Conservation (phyloP, 2,329 filamentous ascomycete species). For the Niveomyces coronatus region DNA sequence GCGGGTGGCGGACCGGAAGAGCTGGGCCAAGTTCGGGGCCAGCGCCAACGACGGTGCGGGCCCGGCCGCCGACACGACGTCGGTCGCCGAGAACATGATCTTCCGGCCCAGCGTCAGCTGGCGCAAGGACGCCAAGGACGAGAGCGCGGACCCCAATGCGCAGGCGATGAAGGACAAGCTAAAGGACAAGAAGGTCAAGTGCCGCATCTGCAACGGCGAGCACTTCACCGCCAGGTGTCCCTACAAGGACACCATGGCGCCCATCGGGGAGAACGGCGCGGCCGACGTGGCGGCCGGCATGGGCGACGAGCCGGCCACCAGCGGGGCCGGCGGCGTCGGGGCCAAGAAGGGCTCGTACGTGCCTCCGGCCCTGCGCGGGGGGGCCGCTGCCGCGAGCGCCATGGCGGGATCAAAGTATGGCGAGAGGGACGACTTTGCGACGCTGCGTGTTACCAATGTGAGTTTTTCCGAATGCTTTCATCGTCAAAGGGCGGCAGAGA, state of each 20-base stretch:
- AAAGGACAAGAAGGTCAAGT: conserved; percentile 99
- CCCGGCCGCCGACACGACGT: conserved; percentile 81
- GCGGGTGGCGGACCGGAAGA: conserved; percentile 86
- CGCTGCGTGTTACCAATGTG: conserved; percentile 94
- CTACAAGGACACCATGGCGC: conserved; percentile 99
- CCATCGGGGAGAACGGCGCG: conserved; percentile 51
- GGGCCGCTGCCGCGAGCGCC: conserved; percentile 41
- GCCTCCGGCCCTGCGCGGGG: conserved; percentile 81
- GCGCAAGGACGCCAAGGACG: conserved; percentile 80
- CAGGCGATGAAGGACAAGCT: conserved; percentile 71
- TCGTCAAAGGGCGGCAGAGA: background rate
- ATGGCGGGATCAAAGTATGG: conserved; percentile 74
- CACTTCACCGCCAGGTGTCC: conserved; percentile 99
- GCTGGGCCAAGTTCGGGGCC: conserved; percentile 85
- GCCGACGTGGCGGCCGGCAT: conserved; percentile 47
- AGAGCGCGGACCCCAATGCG: conserved; percentile 63
- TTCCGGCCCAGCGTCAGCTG: conserved; percentile 91
- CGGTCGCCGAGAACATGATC: conserved; percentile 94
- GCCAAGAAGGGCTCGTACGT: conserved; percentile 80
- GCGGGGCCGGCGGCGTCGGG: conserved; percentile 35
- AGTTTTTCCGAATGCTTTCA: too few relatives aligned
- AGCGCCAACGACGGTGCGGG: conserved; percentile 78
- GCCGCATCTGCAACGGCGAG: conserved; percentile 95
- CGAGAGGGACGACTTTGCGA: conserved; percentile 93
- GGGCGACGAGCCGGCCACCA: conserved; percentile 37